These are phyloP conservation scores for Alternaria ethzedia DNA, from an alignment of 2,329 filamentous ascomycete genomes.

Conservation along the genomic window DNA sequence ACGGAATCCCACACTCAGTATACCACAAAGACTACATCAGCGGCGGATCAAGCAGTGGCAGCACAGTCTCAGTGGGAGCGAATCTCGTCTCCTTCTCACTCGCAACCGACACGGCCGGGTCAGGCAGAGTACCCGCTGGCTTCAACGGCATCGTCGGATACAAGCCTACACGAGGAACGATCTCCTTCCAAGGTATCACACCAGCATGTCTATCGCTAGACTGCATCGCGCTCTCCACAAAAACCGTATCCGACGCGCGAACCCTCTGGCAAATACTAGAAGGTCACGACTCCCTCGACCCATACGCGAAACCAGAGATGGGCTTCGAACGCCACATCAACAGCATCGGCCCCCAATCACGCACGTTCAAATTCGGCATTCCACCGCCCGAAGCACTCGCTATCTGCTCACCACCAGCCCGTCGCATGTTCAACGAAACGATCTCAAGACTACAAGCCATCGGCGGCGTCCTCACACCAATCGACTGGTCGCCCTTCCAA, in stretches of 20 bases:
- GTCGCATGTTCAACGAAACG: constrained; percentile 41
- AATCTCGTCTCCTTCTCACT: constrained; percentile 63
- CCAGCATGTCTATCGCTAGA: constrained; percentile 65
- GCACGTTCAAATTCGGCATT: constrained; percentile 57
- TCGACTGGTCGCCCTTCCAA: constrained; percentile 53
- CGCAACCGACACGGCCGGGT: constrained; percentile 63
- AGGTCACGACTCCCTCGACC: constrained; percentile 57
- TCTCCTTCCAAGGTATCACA: constrained; percentile 58
- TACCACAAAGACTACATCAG: constrained; percentile 59
- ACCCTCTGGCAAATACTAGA: constrained; percentile 56
- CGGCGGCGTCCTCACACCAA: constrained; percentile 37
- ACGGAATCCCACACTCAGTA: constrained; percentile 62
- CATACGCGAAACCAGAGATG: constrained; percentile 57
- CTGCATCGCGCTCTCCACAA: constrained; percentile 62
- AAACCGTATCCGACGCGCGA: constrained; percentile 58
- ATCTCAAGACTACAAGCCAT: constrained; percentile 34
- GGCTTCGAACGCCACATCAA: constrained; percentile 44
- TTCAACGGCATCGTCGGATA: constrained; percentile 63
- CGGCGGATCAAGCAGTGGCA: constrained; percentile 65
- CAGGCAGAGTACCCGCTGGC: constrained; percentile 60
- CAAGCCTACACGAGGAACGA: constrained; percentile 59
- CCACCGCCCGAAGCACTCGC: constrained; percentile 55
- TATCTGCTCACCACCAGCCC: constrained; percentile 51
- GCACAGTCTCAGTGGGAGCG: constrained; percentile 61
- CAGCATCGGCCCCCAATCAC: constrained; percentile 43